These are phyloP conservation scores for Blastomyces silverae DNA, from an alignment of 2,329 filamentous ascomycete genomes.

Conservation along the genomic window DNA sequence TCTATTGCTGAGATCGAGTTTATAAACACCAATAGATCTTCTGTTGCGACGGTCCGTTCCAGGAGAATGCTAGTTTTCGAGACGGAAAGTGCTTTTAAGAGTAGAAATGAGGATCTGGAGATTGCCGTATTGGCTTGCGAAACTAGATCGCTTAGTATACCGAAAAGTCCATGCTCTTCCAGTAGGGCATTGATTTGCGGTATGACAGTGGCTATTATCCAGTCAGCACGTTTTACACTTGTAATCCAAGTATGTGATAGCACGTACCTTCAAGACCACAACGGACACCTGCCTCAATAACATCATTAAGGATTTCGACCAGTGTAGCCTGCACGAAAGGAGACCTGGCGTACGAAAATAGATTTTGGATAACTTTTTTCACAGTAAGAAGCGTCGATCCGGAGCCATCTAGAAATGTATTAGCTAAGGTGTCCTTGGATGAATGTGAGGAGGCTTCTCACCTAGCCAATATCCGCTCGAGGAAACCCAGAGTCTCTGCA, in stretches of 20 bases:
- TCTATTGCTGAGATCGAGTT: constrained; percentile 4
- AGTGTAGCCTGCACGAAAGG: constrained; percentile 33
- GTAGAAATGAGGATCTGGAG: constrained; percentile 3
- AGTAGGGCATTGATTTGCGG: not conserved
- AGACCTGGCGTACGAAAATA: constrained; percentile 30
- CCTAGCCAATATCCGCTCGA: constrained; percentile 33
- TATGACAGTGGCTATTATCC: not conserved
- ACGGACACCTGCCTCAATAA: constrained; percentile 30
- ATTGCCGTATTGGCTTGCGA: not conserved
- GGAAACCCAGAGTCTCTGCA: constrained; percentile 32
- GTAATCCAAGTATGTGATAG: not conserved
- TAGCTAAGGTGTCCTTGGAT: constrained; percentile 18
- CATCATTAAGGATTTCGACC: constrained; percentile 35
- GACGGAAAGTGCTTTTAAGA: constrained; percentile 2
- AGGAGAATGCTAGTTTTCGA: constrained; percentile 8
- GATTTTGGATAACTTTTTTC: constrained; percentile 23
- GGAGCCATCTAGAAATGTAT: constrained; percentile 27
- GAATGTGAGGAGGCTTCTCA: constrained; percentile 20
- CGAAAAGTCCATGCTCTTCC: not conserved
- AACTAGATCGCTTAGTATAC: not conserved
- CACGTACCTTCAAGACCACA: constrained; percentile 29
- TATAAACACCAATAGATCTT: constrained; percentile 1
- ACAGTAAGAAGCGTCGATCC: constrained; percentile 26
- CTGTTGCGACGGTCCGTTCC: not conserved
- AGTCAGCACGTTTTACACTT: not conserved